phyloP scores from a whole-genome alignment of 768 basidiomycete species.

The Agrocybe chaxingu region DNA sequence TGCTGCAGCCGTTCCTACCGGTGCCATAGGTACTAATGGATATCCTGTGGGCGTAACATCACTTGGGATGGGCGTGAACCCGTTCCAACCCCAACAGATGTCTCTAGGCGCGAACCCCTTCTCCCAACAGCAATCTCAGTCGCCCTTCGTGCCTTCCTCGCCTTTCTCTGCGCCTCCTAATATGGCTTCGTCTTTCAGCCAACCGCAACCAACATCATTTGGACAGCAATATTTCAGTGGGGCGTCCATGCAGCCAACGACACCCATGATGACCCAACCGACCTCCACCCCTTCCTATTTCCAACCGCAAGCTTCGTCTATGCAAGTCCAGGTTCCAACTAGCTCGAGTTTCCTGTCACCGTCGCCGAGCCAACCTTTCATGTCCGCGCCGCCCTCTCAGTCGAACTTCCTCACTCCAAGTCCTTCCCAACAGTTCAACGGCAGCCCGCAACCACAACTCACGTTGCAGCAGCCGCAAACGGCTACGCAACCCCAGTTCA shows the following conservation, averaged over 20 bases:
- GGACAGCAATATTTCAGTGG: constrained; percentile 11
- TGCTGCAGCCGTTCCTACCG: constrained; percentile 7
- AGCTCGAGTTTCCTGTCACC: constrained; percentile 19
- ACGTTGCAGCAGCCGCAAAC: constrained; percentile 13
- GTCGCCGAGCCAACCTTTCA: constrained; percentile 23
- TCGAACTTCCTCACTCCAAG: constrained; percentile 30
- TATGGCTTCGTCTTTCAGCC: constrained; percentile 18
- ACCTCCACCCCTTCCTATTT: constrained; percentile 10
- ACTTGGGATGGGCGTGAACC: constrained; percentile 22
- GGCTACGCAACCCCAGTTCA: constrained; percentile 18
- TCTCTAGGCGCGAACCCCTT: constrained; percentile 24
- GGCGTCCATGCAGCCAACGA: too few species aligned
- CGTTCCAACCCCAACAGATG: constrained; percentile 21
- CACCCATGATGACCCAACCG: constrained; percentile 15
- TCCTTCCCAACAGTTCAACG: constrained; percentile 29
- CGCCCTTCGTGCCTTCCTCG: constrained; percentile 12
- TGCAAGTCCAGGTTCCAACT: constrained; percentile 21
- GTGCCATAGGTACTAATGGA: constrained; percentile 14
- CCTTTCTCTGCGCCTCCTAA: constrained; percentile 9
- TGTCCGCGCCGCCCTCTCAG: constrained; percentile 25
- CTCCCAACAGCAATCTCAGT: constrained; percentile 16
- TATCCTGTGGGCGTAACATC: constrained; percentile 15
- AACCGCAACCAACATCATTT: constrained; percentile 23
- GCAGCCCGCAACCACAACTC: constrained; percentile 32
- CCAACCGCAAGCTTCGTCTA: constrained; percentile 17